Conservation (phyloP, 805 yeast genomes). For the Cyberlindnera bimundalis region DNA sequence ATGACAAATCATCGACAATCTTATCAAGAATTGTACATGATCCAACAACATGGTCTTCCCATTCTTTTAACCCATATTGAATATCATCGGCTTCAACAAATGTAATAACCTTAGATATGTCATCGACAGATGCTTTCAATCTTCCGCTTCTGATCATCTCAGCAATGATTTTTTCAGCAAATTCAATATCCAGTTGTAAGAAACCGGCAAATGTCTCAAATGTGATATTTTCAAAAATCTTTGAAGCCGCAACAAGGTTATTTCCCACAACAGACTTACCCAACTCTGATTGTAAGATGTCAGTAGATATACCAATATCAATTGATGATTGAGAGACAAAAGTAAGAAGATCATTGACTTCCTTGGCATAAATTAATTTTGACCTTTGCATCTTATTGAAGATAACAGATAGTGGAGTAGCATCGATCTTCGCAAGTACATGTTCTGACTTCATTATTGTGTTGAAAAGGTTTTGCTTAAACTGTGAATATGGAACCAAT, state of each 20-base stretch:
- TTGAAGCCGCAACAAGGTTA: conserved; percentile 17
- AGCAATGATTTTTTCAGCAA: conserved; percentile 12
- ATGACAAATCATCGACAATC: conserved; percentile 17
- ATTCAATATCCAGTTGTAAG: conserved; percentile 5
- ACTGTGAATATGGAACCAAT: conserved; percentile 13
- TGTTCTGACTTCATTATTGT: conserved; percentile 11
- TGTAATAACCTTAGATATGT: conserved; percentile 19
- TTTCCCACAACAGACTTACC: conserved; percentile 17
- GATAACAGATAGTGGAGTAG: conserved; percentile 12
- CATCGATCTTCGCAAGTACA: conserved; percentile 3
- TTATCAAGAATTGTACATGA: conserved; percentile 22
- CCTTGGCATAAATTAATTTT: conserved; percentile 18
- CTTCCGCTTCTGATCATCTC: conserved; percentile 20
- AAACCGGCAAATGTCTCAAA: conserved; percentile 14
- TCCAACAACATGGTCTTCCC: conserved; percentile 26
- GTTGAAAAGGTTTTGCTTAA: conserved; percentile 11
- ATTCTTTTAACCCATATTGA: conserved; percentile 12
- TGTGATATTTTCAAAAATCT: conserved; percentile 17
- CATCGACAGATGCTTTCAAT: conserved; percentile 25
- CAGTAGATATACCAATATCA: conserved; percentile 4
- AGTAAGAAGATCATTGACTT: conserved; percentile 5
- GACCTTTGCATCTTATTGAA: conserved; percentile 16
- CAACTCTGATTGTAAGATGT: conserved; percentile 5
- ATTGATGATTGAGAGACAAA: not conserved
- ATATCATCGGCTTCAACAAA: conserved; percentile 5